Evolutionary conservation across 768 basidiomycete species (phyloP).

Genomic region (Pulveroboletus sp.): DNA sequence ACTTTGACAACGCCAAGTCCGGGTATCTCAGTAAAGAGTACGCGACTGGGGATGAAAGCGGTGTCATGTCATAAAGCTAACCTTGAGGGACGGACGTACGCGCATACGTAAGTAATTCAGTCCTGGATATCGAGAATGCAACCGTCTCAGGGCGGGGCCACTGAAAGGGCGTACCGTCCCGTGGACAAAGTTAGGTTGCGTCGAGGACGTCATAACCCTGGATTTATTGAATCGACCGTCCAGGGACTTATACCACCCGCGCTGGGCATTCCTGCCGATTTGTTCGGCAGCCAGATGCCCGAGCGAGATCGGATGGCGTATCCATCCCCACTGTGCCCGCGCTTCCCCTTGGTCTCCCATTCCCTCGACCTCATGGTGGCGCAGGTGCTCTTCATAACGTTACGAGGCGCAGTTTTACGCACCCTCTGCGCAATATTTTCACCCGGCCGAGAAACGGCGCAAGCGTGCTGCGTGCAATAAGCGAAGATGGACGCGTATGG

Average conservation of each 20-base stretch:
- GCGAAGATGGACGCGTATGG: slow-evolving; percentile 14
- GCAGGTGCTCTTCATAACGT: slow-evolving; percentile 5
- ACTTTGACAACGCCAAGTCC: slow-evolving; percentile 9
- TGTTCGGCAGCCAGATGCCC: slow-evolving; percentile 7
- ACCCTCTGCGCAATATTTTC: slow-evolving; percentile 7
- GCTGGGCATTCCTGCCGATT: slow-evolving; percentile 1
- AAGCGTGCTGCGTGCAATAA: slow-evolving; percentile 15
- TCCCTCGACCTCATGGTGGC: slow-evolving; percentile 8
- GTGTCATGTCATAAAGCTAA: slow-evolving; percentile 24
- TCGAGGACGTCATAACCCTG: slow-evolving; percentile 27
- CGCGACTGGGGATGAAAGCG: neutral
- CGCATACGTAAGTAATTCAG: slow-evolving; percentile 19
- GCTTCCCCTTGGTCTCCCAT: neutral
- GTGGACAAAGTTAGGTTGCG: slow-evolving; percentile 27
- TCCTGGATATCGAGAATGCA: slow-evolving; percentile 18
- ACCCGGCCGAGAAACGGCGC: slow-evolving; percentile 9
- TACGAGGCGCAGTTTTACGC: slow-evolving; percentile 8
- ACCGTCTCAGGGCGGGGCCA: slow-evolving; percentile 7
- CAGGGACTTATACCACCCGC: slow-evolving; percentile 2
- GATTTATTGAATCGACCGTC: slow-evolving; percentile 10
- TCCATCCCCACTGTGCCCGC: slow-evolving; percentile 9
- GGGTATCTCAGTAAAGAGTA: neutral
- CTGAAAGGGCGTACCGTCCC: neutral
- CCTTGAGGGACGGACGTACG: slow-evolving; percentile 15
- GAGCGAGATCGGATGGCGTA: neutral